These are phyloP conservation scores for Tirmania nivea DNA, from an alignment of 495 filamentous ascomycete species.

Conservation along the genomic window DNA sequence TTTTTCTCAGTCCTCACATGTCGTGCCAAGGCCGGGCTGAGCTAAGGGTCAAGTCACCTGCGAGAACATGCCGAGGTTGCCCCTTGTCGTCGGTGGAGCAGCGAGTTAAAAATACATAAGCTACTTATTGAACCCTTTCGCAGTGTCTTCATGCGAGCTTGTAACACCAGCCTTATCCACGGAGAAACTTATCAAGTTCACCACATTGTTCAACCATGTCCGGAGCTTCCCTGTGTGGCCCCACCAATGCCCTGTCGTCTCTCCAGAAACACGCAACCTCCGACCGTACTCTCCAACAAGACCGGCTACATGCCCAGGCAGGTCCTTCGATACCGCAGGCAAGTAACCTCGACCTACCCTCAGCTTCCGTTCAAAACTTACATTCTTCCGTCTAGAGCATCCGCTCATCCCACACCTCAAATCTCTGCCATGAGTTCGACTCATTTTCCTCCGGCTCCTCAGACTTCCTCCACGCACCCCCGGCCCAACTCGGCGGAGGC, in stretches of 20 bases:
- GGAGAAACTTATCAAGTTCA: not conserved
- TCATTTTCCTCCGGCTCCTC: slow-evolving; percentile 2
- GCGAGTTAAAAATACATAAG: no score
- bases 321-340: slow-evolving; percentile 21
- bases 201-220: slow-evolving; percentile 34
- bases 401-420: slow-evolving; percentile 1
- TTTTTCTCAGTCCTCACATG: no score
- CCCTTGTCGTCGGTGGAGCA: no score
- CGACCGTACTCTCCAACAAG: slow-evolving; percentile 69
- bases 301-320: slow-evolving; percentile 37
- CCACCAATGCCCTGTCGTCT: slow-evolving; percentile 69
- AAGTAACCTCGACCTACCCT: not conserved
- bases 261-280: slow-evolving; percentile 60
- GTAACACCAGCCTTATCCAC: no score
- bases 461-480: not conserved
- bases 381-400: slow-evolving; percentile 4
- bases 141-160: no score
- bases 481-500: not conserved
- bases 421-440: slow-evolving; percentile 9
- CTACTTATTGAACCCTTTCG: no score
- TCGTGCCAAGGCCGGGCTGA: no score
- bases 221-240: slow-evolving; percentile 60
- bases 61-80: no score
- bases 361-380: slow-evolving; percentile 1
- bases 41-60: no score